These are phyloP conservation scores for Bruguiera hainesii DNA, from an alignment of 441 rosid species.

Conservation along the genomic window DNA sequence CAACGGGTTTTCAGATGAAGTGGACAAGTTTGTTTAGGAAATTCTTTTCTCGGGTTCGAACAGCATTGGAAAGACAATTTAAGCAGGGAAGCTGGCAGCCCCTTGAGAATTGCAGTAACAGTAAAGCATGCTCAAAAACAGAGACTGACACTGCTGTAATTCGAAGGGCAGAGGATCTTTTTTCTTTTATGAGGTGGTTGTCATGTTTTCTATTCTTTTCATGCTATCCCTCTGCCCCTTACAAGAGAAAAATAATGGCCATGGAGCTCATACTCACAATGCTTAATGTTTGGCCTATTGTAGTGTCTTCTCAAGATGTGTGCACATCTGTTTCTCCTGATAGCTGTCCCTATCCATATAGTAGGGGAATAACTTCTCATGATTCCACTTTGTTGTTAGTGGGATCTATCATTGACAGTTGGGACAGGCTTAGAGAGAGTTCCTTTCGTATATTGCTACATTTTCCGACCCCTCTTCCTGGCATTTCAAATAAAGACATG, in stretches of 20 bases:
- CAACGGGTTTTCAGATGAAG: constrained; percentile 98
- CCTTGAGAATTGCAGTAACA: constrained; percentile 23
- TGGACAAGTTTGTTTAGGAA: constrained; percentile 94
- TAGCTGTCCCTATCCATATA: constrained; percentile 60
- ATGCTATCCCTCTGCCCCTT: constrained; percentile 98
- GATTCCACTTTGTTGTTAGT: constrained; percentile 73
- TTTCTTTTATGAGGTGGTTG: constrained; percentile 90
- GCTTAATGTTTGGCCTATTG: constrained; percentile 82
- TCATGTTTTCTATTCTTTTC: constrained; percentile 79
- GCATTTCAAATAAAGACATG: constrained; percentile 67
- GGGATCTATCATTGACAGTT: constrained; percentile 94
- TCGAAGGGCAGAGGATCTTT: constrained; percentile 65
- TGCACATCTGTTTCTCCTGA: constrained; percentile 34
- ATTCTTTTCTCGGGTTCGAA: constrained; percentile 85
- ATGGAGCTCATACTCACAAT: constrained; percentile 82
- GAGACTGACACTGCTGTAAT: constrained; percentile 36
- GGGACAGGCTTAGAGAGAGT: constrained; percentile 93
- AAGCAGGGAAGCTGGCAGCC: constrained; percentile 79
- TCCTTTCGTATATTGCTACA: constrained; percentile 83
- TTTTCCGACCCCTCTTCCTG: constrained; percentile 95
- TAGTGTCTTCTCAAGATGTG: constrained; percentile 42
- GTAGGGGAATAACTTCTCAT: constrained; percentile 62
- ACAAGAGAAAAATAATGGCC: constrained; percentile 95
- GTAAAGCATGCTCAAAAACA: constrained; percentile 22
- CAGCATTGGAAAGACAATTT: constrained; percentile 85